Evolutionary conservation across 2,329 filamentous ascomycete species (phyloP).

Genomic region (Scortechinia acanthostroma): DNA sequence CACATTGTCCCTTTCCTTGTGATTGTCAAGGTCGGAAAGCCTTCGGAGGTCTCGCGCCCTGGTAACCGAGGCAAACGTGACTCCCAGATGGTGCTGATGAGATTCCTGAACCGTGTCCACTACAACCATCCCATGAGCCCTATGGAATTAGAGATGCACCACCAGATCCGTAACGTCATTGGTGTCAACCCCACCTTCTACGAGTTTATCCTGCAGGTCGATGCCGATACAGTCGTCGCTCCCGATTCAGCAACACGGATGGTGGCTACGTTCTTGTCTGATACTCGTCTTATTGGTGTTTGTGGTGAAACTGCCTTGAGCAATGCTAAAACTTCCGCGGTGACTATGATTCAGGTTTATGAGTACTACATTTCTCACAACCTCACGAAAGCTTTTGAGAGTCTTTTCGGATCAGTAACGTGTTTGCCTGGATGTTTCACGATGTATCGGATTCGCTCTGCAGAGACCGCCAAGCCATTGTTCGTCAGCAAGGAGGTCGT

Average conservation of each 20-base stretch:
- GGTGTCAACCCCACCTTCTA: slow-evolving; percentile 98
- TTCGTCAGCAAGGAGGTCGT: slow-evolving; percentile 92
- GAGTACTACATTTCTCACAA: slow-evolving; percentile 99
- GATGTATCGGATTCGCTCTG: slow-evolving; percentile 95
- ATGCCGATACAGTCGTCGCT: slow-evolving; percentile 91
- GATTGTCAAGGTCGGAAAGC: slow-evolving; percentile 77
- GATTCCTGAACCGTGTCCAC: slow-evolving; percentile 97
- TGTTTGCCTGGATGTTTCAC: slow-evolving; percentile 98
- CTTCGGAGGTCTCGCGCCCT: slow-evolving; percentile 22
- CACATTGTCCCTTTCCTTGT: slow-evolving; percentile 98
- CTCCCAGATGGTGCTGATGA: slow-evolving; percentile 96
- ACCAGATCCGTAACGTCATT: slow-evolving; percentile 97
- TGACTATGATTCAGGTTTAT: slow-evolving; percentile 99
- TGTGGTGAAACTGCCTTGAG: slow-evolving; percentile 91
- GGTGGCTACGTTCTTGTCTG: slow-evolving; percentile 81
- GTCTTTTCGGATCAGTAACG: slow-evolving; percentile 91
- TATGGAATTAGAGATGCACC: slow-evolving; percentile 94
- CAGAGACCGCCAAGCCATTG: slow-evolving; percentile 88
- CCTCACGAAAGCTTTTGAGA: slow-evolving; percentile 91
- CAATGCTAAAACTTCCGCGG: slow-evolving; percentile 85
- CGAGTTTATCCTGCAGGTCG: slow-evolving; percentile 92
- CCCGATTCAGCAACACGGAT: slow-evolving; percentile 85
- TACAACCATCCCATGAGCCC: slow-evolving; percentile 96
- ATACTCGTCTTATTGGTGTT: slow-evolving; percentile 85
- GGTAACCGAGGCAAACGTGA: slow-evolving; percentile 99